Base-by-base conservation (phyloP, 306 rosid genomes). In the Potentilla sterilis region DNA sequence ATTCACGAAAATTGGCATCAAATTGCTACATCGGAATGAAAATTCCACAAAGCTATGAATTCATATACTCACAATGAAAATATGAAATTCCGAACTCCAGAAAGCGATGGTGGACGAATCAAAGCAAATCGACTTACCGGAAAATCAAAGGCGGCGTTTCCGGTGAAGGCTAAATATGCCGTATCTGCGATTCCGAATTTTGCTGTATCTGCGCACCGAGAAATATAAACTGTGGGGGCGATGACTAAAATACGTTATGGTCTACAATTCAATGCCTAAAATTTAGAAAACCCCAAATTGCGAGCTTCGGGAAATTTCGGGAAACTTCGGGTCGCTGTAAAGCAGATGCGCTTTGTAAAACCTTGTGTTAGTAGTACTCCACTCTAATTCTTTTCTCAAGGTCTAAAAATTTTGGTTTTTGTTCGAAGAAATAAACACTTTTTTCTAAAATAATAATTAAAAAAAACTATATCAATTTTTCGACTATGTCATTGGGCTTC, bases 291-390 rank as follows among this genome's bases (percentile, higher is more conserved):
- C 35, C 70, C 77, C 35, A 55, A 73, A 57, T 15, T 58, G 42
- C 10, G 19, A 73, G 43, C 77, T 74, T 74, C 21, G 69, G 77
- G 69, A 74, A 74, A 10, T 6, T 74, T 74, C 77, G 32, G 67
- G 46, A 73, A 58, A 63, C 43, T 64, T 64, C 69, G 44, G 46
- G 46, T 35, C 13, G 38, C 40, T 0, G 41, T 32, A 32, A 59
- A 58, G 38, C 37, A 59, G 66, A 24, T 55, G 62, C 41, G 66
- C 8, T 24, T 0, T 7, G 40, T 21, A 4, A 9, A 21, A 55
- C n/a, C 32, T 55, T 10, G 5, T 8, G 9, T 9, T 55, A 55
- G 19, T 54, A 22, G 38, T 15, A 62, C 5, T 28, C 9, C n/a
- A 62, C 43, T 62, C 67, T 16, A 13, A 13, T 61, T 61, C 40